These are phyloP conservation scores for Hymenochaete sp. DNA, from an alignment of 1,284 basidiomycete species.

Conservation along the genomic window DNA sequence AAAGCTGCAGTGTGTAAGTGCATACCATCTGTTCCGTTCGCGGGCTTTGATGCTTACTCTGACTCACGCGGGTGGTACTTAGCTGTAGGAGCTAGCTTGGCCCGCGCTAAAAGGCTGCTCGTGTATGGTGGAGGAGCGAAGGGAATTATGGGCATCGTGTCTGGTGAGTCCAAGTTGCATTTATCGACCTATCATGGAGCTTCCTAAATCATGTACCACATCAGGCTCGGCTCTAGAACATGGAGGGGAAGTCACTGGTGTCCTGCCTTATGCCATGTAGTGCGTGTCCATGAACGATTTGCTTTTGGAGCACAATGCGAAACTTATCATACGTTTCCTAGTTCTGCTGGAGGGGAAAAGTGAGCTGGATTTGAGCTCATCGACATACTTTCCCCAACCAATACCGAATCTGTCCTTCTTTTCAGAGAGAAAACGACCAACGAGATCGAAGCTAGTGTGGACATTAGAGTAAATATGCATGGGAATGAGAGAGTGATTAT, in stretches of 20 bases:
- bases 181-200: background rate
- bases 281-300: too few relatives aligned
- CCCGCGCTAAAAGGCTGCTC: constrained; percentile 51
- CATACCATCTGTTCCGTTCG: constrained; percentile 3
- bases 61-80: constrained; percentile 14
- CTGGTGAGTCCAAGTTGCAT: constrained; percentile 30
- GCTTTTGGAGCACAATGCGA: background rate
- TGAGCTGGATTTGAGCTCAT: background rate
- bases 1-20: constrained; percentile 63
- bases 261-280: constrained; percentile 70
- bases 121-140: constrained; percentile 82
- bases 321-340: background rate
- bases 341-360: constrained; percentile 49
- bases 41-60: constrained; percentile 2
- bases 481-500: constrained; percentile 36
- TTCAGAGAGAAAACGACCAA: constrained; percentile 33
- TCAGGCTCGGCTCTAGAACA: constrained; percentile 43
- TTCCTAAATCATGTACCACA: background rate
- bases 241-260: constrained; percentile 73
- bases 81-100: constrained; percentile 73
- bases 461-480: constrained; percentile 33
- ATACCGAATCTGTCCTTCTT: background rate
- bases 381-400: background rate
- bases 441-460: constrained; percentile 23
- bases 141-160: constrained; percentile 85